Conservation (phyloP, 176 grass and related monocot species). For the Dendrocalamus sinicus region DNA sequence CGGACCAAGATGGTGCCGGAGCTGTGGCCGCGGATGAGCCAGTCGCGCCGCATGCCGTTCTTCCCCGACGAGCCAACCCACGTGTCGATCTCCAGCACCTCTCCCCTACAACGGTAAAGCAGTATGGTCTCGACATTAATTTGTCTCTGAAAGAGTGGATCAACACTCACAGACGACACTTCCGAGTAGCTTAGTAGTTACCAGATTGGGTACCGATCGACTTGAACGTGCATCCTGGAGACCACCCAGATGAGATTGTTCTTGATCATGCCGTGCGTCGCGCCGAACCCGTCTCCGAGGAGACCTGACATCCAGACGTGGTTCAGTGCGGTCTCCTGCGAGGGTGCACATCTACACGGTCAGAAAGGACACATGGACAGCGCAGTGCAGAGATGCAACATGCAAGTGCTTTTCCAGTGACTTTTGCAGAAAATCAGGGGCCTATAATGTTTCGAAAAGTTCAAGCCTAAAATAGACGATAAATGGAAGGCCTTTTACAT, state of each 20-base stretch:
- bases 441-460: neutral
- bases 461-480: neutral
- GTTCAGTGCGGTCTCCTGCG: slow-evolving; percentile 70
- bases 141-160: neutral
- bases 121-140: no score
- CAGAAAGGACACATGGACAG: neutral
- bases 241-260: slow-evolving; percentile 83
- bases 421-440: no score
- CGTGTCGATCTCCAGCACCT: slow-evolving; percentile 69
- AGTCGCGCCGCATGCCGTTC: slow-evolving; percentile 69
- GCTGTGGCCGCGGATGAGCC: slow-evolving; percentile 55
- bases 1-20: slow-evolving; percentile 45
- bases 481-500: neutral
- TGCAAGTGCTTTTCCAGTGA: no score
- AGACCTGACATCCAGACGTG: slow-evolving; percentile 80
- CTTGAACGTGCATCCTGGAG: slow-evolving; percentile 69
- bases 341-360: neutral
- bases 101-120: slow-evolving; percentile 48
- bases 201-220: slow-evolving; percentile 71
- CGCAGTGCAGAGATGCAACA: no score
- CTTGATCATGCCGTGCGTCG: slow-evolving; percentile 74
- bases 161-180: no score
- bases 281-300: slow-evolving; percentile 72
- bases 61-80: slow-evolving; percentile 75
- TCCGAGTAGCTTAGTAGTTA: neutral